Conservation (phyloP, 2,329 filamentous ascomycete genomes). For the Cytospora schulzeri region DNA sequence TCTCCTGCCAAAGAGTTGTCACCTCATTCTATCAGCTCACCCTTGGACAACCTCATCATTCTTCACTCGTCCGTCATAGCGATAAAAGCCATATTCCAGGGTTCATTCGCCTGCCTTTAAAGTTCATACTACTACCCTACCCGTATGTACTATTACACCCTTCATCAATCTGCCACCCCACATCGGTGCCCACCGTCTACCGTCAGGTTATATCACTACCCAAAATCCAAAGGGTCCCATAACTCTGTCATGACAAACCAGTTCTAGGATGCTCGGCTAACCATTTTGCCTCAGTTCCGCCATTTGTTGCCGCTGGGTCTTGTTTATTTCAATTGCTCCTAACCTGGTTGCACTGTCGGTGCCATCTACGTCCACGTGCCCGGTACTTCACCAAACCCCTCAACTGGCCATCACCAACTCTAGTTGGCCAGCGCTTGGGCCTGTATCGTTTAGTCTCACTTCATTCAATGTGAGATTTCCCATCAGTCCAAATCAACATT, state of each 20-base stretch:
- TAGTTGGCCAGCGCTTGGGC: slow-evolving; percentile 3
- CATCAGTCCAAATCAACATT: slow-evolving; percentile 4
- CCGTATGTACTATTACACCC: background rate
- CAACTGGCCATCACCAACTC: slow-evolving; percentile 11
- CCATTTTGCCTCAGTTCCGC: slow-evolving; percentile 9
- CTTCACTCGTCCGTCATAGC: background rate
- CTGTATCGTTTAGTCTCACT: background rate
- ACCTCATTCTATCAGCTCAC: background rate
- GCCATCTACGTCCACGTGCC: slow-evolving; percentile 1
- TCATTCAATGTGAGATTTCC: slow-evolving; percentile 13
- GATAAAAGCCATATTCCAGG: background rate
- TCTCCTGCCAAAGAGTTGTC: background rate
- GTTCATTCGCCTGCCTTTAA: background rate
- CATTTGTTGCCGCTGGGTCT: slow-evolving; percentile 5
- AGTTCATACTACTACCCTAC: background rate
- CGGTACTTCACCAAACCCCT: slow-evolving; percentile 14
- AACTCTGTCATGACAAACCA: slow-evolving; percentile 1
- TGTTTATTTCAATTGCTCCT: background rate
- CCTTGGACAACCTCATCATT: background rate
- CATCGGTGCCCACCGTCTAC: slow-evolving; percentile 4
- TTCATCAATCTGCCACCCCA: background rate
- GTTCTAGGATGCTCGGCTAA: slow-evolving; percentile 14
- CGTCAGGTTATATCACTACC: slow-evolving; percentile 10
- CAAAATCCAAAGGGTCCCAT: background rate
- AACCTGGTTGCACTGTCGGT: background rate